Conservation (phyloP, 2,329 filamentous ascomycete species). For the Diaporthe citriasiana region DNA sequence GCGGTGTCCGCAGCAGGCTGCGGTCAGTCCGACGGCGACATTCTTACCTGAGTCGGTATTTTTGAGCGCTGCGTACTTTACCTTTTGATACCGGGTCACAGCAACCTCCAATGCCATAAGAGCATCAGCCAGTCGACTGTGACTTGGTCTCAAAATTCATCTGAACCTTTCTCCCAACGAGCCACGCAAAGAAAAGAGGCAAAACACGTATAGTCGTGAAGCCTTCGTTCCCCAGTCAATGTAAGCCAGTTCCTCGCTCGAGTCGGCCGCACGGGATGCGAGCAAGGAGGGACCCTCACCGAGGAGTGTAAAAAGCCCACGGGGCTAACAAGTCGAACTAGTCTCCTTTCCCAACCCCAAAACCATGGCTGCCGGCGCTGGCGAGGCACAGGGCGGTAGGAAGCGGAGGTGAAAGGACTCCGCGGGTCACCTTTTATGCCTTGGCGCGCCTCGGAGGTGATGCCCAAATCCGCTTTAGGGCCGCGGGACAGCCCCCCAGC, state of each 20-base stretch:
- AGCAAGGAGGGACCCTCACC: conserved; percentile 3
- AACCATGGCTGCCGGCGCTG: conserved; percentile 4
- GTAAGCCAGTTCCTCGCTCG: background rate
- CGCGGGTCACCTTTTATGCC: conserved; percentile 15
- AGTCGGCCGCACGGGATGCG: background rate
- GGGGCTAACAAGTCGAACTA: background rate
- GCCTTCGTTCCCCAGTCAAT: too few relatives aligned
- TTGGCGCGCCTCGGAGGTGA: conserved; percentile 30
- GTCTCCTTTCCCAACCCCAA: background rate
- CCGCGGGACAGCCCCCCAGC: background rate
- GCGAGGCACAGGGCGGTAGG: background rate
- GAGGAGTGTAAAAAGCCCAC: conserved; percentile 1
- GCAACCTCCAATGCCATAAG: background rate
- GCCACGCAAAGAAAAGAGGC: background rate
- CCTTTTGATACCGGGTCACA: background rate
- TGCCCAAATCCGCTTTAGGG: conserved; percentile 29
- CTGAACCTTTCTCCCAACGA: background rate
- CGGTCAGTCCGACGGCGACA: background rate
- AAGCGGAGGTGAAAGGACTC: conserved; percentile 27
- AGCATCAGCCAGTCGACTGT: background rate
- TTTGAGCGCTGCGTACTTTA: conserved; percentile 4
- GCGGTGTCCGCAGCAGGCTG: background rate
- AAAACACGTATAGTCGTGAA: background rate
- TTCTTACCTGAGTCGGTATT: conserved; percentile 10
- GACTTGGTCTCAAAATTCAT: background rate